phyloP scores from a whole-genome alignment of 1,284 basidiomycete species.

The Cryptococcus hybrid region DNA sequence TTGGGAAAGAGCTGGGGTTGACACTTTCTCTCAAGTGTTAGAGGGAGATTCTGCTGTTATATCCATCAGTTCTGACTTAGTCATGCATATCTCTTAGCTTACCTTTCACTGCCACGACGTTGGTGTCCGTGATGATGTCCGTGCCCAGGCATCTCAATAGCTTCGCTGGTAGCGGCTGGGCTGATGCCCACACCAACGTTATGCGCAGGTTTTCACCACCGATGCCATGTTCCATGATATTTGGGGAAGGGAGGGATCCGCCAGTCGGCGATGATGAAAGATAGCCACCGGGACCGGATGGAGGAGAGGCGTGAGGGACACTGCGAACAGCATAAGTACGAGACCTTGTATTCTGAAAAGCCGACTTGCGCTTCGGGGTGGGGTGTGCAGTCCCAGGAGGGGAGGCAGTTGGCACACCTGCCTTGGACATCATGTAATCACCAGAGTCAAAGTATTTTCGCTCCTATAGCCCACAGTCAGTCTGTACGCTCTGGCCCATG shows the following conservation, averaged over 20 bases:
- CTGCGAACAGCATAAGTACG: no score
- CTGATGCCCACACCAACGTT: slow-evolving; percentile 43
- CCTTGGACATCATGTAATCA: slow-evolving; percentile 94
- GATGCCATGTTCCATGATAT: slow-evolving; percentile 3
- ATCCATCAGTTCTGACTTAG: not conserved
- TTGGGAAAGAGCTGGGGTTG: slow-evolving; percentile 39
- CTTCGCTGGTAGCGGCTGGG: slow-evolving; percentile 36
- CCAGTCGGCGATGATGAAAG: slow-evolving; percentile 45
- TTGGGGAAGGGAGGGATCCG: slow-evolving; percentile 20
- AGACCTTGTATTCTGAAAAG: no score
- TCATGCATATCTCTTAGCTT: not conserved
- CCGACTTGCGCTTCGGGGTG: slow-evolving; percentile 79
- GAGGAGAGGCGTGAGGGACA: slow-evolving; percentile 48
- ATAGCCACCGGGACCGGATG: slow-evolving; percentile 25
- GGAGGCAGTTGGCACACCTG: slow-evolving; percentile 80
- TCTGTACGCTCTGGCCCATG: not conserved
- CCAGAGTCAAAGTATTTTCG: slow-evolving; percentile 98
- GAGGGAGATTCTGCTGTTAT: slow-evolving; percentile 31
- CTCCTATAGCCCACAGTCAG: slow-evolving; percentile 61
- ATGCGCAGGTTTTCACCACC: slow-evolving; percentile 13
- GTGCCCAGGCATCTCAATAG: slow-evolving; percentile 35
- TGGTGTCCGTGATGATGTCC: slow-evolving; percentile 17
- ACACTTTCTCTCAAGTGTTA: slow-evolving; percentile 32
- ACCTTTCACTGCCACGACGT: slow-evolving; percentile 43
- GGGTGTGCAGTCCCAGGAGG: slow-evolving; percentile 91